These are phyloP conservation scores for Mrakia gelida DNA, from an alignment of 768 basidiomycete genomes.

Conservation along the genomic window DNA sequence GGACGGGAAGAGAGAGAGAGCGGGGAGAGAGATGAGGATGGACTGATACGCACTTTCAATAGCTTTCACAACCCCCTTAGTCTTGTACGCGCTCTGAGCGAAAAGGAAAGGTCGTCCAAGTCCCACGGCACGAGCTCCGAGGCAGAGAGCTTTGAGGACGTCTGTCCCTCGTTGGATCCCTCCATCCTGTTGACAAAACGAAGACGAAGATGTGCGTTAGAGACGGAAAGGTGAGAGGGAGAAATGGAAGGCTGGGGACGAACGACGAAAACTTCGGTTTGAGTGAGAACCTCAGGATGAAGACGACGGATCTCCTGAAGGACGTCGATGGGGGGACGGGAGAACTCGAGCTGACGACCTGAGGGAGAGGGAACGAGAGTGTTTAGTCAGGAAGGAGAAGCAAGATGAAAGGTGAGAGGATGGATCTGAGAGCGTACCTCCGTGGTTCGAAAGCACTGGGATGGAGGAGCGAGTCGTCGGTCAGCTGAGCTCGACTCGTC, in stretches of 20 bases:
- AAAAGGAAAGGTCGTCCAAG: constrained; percentile 64
- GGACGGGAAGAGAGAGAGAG: constrained; percentile 70
- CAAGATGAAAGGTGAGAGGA: background rate
- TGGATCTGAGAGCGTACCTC: constrained; percentile 16
- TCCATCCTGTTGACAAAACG: constrained; percentile 43
- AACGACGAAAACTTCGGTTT: constrained; percentile 10
- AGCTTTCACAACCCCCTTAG: constrained; percentile 25
- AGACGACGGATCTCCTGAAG: constrained; percentile 13
- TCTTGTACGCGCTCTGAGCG: constrained; percentile 41
- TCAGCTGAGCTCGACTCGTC: background rate
- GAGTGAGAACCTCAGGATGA: constrained; percentile 11
- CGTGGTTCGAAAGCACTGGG: constrained; percentile 45
- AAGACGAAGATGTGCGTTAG: background rate
- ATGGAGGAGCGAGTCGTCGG: background rate
- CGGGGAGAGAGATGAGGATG: constrained; percentile 39
- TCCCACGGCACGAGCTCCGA: constrained; percentile 43
- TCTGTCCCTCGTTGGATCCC: constrained; percentile 54
- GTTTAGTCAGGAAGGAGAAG: background rate
- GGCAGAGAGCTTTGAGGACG: constrained; percentile 43
- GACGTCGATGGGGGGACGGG: constrained; percentile 9
- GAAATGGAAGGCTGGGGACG: background rate
- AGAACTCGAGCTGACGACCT: constrained; percentile 21
- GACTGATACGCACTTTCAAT: constrained; percentile 21
- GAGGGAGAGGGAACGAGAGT: background rate
- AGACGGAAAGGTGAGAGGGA: background rate